phyloP scores from a whole-genome alignment of 1,284 basidiomycete genomes.

The Puccinia coronata region DNA sequence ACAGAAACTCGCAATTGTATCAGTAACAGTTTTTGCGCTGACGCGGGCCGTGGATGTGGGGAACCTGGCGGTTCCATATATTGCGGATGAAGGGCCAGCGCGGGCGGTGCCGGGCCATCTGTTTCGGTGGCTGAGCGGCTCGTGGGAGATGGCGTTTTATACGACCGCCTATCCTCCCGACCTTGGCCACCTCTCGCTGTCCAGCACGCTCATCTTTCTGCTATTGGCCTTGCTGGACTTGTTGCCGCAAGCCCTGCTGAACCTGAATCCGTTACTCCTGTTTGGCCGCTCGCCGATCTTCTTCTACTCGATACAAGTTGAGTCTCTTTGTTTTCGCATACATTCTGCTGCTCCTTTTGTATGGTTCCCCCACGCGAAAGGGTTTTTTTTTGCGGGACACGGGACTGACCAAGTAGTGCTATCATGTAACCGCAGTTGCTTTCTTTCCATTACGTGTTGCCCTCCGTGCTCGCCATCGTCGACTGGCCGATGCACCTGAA shows the following conservation, averaged over 20 bases:
- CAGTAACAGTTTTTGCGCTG: conserved; percentile 1
- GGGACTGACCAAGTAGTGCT: neutral
- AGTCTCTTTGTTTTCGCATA: conserved; percentile 8
- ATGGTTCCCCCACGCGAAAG: too few relatives aligned
- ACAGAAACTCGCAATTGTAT: conserved; percentile 10
- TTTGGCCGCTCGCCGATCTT: conserved; percentile 31
- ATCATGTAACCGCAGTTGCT: conserved; percentile 26
- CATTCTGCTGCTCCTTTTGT: neutral
- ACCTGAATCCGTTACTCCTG: conserved; percentile 15
- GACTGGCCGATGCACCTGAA: conserved; percentile 39
- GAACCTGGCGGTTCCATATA: conserved; percentile 16
- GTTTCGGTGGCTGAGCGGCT: conserved; percentile 26
- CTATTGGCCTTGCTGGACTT: conserved; percentile 13
- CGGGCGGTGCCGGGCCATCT: neutral
- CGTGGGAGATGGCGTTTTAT: conserved; percentile 39
- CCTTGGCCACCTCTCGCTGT: conserved; percentile 20
- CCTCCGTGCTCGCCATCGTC: conserved; percentile 9
- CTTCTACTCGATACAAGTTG: conserved; percentile 41
- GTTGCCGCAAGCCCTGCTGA: neutral
- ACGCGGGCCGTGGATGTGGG: conserved; percentile 25
- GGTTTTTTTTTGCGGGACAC: too few relatives aligned
- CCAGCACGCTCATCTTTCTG: conserved; percentile 11
- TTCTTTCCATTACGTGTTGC: conserved; percentile 46
- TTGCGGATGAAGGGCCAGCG: neutral
- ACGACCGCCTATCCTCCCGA: conserved; percentile 38